phyloP scores from a whole-genome alignment of 306 rosid genomes.

The Quercus cerris region DNA sequence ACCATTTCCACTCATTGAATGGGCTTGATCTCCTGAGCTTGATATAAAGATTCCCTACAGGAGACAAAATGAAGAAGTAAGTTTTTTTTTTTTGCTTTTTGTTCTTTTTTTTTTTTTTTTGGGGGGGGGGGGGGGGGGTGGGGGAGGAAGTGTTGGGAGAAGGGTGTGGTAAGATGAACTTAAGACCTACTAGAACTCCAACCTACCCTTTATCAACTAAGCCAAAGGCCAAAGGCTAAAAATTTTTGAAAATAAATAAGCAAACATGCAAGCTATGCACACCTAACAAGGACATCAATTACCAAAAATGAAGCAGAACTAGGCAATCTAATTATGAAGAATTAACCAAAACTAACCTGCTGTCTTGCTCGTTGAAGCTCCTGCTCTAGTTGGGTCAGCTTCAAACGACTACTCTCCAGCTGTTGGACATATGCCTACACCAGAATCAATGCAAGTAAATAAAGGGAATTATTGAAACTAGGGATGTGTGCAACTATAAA shows the following conservation, averaged over 20 bases:
- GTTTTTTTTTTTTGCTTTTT: neutral
- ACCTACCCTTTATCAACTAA: neutral
- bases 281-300: neutral
- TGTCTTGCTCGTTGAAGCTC: constrained; percentile 99
- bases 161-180: neutral
- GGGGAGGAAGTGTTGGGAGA: too few species aligned
- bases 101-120: too few species aligned
- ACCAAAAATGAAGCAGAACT: constrained; percentile 3
- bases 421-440: constrained; percentile 94
- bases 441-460: constrained; percentile 9
- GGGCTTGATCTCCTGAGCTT: constrained; percentile 82
- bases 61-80: neutral
- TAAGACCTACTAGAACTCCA: neutral
- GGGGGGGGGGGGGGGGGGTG: too few species aligned
- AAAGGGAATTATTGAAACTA: constrained; percentile 3
- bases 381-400: constrained; percentile 92
- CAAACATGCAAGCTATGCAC: neutral
- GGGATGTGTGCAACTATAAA: constrained; percentile 4
- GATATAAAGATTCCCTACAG: constrained; percentile 91
- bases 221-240: neutral
- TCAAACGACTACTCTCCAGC: constrained; percentile 93
- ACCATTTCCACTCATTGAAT: constrained; percentile 96
- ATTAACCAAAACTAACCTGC: constrained; percentile 57
- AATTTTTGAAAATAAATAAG: neutral
- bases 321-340: constrained; percentile 1